These are phyloP conservation scores for Trebouxiophyceae sp. DNA, from an alignment of 163 green algal genomes.

Conservation along the genomic window DNA sequence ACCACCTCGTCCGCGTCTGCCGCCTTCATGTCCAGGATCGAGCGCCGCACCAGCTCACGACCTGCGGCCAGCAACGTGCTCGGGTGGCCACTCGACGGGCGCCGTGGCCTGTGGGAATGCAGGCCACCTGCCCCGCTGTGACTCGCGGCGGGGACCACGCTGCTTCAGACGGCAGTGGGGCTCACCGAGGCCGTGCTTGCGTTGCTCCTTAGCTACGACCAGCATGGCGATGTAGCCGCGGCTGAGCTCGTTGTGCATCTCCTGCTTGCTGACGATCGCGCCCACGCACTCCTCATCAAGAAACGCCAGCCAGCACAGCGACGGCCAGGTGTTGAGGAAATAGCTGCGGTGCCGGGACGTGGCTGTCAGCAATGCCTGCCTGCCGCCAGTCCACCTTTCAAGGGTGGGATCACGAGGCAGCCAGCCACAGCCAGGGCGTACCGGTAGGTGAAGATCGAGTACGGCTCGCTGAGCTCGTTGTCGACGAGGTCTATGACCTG, in stretches of 20 bases:
- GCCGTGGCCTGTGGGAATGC: not conserved
- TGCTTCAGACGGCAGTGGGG: not conserved
- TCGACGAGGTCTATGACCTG: constrained; percentile 89
- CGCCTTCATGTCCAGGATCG: constrained; percentile 72
- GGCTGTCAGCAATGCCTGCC: not conserved
- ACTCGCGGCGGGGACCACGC: not conserved
- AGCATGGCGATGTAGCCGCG: constrained; percentile 98
- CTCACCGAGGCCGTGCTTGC: not conserved
- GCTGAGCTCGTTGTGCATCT: constrained; percentile 60
- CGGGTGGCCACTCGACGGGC: not conserved
- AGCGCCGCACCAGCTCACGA: constrained; percentile 68
- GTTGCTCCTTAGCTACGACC: constrained; percentile 71
- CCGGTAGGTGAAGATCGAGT: constrained; percentile 98
- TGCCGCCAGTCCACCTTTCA: not conserved
- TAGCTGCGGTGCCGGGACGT: constrained; percentile 44
- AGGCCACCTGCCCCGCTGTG: not conserved
- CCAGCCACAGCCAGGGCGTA: not conserved
- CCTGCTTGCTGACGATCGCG: constrained; percentile 87
- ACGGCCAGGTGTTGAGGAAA: constrained; percentile 88
- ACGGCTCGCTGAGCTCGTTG: constrained; percentile 92
- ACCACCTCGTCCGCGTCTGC: constrained; percentile 81
- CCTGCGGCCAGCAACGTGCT: constrained; percentile 36
- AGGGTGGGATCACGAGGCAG: not conserved
- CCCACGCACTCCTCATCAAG: constrained; percentile 47
- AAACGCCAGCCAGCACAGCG: constrained; percentile 82